These are phyloP conservation scores for Solanum hybrid DNA, from an alignment of 305 asterid genomes.

Conservation along the genomic window DNA sequence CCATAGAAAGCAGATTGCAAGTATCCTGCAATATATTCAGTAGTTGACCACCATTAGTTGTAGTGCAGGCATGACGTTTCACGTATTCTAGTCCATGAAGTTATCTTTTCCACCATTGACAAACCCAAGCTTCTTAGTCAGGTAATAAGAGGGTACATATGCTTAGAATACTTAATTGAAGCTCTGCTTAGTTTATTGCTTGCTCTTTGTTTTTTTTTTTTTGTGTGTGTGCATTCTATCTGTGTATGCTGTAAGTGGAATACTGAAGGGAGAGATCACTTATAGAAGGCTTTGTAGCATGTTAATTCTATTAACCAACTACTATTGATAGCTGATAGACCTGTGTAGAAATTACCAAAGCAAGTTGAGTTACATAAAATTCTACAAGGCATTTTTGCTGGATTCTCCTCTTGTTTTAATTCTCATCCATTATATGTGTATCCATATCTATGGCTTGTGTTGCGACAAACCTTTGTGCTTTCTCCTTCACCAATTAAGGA, in stretches of 20 bases:
- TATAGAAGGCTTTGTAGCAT: neutral
- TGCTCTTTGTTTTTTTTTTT: neutral
- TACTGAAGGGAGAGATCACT: neutral
- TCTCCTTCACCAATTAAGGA: neutral
- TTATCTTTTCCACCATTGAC: constrained; percentile 80
- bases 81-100: constrained; percentile 53
- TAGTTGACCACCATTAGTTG: constrained; percentile 6
- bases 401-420: neutral
- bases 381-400: neutral
- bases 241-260: neutral
- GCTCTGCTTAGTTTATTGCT: neutral
- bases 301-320: neutral
- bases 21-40: neutral
- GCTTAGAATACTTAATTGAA: neutral
- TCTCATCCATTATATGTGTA: neutral
- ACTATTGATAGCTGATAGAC: neutral
- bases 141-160: constrained; percentile 30
- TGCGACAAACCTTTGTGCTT: neutral
- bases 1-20: neutral
- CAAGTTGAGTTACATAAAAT: neutral
- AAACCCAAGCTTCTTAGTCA: constrained; percentile 94
- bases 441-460: neutral
- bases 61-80: constrained; percentile 61
- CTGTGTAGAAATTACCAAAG: neutral
- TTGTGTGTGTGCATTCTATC: neutral